A percentile compares a stretch with the other conserved stretches of the same genome.
Conservation (phyloP, 176 grass and related monocot genomes). For the Sorghum bicolor region DNA sequence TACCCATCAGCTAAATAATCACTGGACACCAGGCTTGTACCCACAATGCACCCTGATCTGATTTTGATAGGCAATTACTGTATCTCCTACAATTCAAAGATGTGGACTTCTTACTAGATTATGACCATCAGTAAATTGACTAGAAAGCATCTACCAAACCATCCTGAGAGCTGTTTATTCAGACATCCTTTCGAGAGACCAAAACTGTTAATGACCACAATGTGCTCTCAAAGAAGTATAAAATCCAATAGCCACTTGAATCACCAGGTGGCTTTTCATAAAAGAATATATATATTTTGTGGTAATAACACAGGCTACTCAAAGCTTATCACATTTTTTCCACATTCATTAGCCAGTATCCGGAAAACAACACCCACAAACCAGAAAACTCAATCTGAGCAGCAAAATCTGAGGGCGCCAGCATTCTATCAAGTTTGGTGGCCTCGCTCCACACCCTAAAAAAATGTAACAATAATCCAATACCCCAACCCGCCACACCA, state of each 20-base stretch:
- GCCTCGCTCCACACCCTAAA: not conserved
- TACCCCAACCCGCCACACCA: not conserved
- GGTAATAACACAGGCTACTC: not conserved
- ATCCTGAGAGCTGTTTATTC: not conserved
- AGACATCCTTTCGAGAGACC: not conserved
- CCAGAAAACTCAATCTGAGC: not conserved
- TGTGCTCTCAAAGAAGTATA: not conserved
- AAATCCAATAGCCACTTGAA: not conserved
- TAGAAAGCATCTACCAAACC: not conserved
- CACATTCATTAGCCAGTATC: not conserved
- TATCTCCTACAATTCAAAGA: not conserved
- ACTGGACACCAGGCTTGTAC: not conserved
- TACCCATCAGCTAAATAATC: not conserved
- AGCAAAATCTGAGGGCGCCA: not conserved
- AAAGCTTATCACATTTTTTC: not conserved
- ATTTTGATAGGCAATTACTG: not conserved
- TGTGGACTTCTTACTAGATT: not conserved
- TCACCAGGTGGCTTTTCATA: not conserved
- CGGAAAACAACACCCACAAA: not conserved
- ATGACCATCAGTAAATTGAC: not conserved
- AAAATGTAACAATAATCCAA: not conserved
- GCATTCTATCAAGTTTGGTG: not conserved
- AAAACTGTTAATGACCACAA: not conserved
- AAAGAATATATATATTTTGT: not conserved
- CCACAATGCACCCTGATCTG: not conserved